Base-by-base conservation (phyloP, 2,329 filamentous ascomycete species). In the Pseudocercospora eumusae region DNA sequence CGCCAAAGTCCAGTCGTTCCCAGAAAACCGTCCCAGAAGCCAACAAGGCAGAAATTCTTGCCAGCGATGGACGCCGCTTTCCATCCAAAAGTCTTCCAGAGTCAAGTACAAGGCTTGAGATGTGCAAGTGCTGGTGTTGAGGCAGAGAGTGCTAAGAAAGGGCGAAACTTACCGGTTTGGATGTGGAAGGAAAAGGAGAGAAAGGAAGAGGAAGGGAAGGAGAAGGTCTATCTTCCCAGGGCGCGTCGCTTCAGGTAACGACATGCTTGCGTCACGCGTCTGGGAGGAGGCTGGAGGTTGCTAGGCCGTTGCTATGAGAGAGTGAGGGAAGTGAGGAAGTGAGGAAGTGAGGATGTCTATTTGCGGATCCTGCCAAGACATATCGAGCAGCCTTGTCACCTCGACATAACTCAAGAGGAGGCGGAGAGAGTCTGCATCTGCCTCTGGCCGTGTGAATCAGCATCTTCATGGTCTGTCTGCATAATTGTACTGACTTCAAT, bases 21-120 rank as follows among this genome's bases (percentile, higher is more conserved):
- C 25, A 18, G 31, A 53, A 25, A 13, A n/a, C 20, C 10, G 2
- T 21, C 23, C 20, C 8, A 5, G 25, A 21, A 25, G 31, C 23
- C 47, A 27, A 27, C 49, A 53, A 53, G 49, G 49, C 49, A 25
- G 25, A 53, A 53, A 25, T 31, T 53, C 49, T 53, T 53, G 49
- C 49, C 49, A 21, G 49, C 13, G 27, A 18, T n/a, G 11, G 49
- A 18, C 25, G 13, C 49, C 7, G 23, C 49, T 4, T 5, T 27
- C 1, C 49, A n/a, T 31, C 49, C n/a, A 23, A 27, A 31, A 53
- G n/a, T 25, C 25, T 18, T 15, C 49, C n/a, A 18, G n/a, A 15
- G 21, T n/a, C 23, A 25, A 25, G 44, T 11, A 10, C 28, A 53
- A 15, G n/a, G n/a, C n/a, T n/a, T n/a, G n/a, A n/a, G n/a, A n/a